phyloP scores from a whole-genome alignment of 108 stramenopile genomes.

The Asterionellopsis glacialis region DNA sequence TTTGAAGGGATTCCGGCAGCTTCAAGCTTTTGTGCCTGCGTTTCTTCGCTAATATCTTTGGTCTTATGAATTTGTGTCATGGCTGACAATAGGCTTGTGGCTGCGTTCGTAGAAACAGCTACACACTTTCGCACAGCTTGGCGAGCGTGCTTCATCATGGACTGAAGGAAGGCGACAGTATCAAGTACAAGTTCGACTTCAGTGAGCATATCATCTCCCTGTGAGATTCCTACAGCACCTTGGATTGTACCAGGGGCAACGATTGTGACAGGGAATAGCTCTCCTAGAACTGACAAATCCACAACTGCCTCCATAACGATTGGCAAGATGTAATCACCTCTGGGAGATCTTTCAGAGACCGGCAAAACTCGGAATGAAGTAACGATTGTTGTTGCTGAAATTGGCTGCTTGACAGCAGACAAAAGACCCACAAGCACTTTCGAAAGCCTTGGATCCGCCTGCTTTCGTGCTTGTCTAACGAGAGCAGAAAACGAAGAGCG shows the following conservation, averaged over 20 bases:
- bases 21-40: too few species aligned
- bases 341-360: background rate
- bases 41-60: too few species aligned
- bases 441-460: slow-evolving; percentile 5
- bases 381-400: slow-evolving; percentile 1
- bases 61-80: too few species aligned
- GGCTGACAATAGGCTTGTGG: background rate
- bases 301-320: slow-evolving; percentile 1
- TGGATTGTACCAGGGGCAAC: slow-evolving; percentile 13
- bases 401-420: slow-evolving; percentile 3
- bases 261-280: slow-evolving; percentile 4
- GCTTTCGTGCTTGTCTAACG: background rate
- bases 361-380: slow-evolving; percentile 7
- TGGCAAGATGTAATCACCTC: slow-evolving; percentile 3
- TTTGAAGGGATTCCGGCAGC: too few species aligned
- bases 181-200: slow-evolving; percentile 9
- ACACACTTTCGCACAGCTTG: slow-evolving; percentile 5
- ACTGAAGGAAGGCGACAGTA: slow-evolving; percentile 4
- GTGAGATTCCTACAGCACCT: background rate
- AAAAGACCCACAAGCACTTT: slow-evolving; percentile 2
- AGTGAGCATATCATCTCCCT: background rate
- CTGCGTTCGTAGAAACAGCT: background rate
- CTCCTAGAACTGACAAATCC: slow-evolving; percentile 12
- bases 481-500: slow-evolving; percentile 9
- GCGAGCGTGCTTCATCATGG: slow-evolving; percentile 12